Base-by-base conservation (phyloP, 495 filamentous ascomycete genomes). In the Hyphodiscus hymeniophilus region DNA sequence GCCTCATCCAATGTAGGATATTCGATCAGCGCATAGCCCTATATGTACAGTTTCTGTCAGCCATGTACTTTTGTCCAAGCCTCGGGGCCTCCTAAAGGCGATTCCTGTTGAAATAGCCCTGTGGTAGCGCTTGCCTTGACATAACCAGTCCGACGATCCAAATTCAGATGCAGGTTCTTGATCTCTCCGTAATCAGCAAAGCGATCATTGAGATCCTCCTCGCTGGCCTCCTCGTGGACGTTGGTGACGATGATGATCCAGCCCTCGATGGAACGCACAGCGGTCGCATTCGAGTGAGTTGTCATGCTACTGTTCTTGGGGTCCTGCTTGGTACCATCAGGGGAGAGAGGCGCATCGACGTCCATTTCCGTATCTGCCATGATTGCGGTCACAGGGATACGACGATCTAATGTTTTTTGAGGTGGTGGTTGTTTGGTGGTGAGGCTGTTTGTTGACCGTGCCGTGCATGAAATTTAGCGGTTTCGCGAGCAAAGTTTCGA, bases 181-280 rank as follows among this genome's bases (percentile, higher is more conserved):
- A 99, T 95, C 67, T 95, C 89, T 50, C 94, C 94, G 62, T 81
- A 95, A 58, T 99, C 94, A 42, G 84, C 88, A 66, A 99, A 99
- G 56, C 86, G 74, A 62, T 99, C 94, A 45, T 84, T 89, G 23
- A 99, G 66, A 52, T 95, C 89, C 67, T 99, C 94, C 69, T 99
- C 94, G 58, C 82, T 87, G 15, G 94, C 88, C 67, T 99, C 94
- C 63, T 97, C 94, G 65, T 99, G 92, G 33, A 97, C 88, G 64
- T 97, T 96, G 16, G 90, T 95, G 50, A 84, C 89, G 48, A 96
- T 83, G 54, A 99, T 75, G 66, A 99, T 97, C 94, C 94, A 99
- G 55, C 94, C 94, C 65, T 99, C 94, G 63, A 99, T 96, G 52
- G 87, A 94, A 64, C 94, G 88, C 43, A 99, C 94, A 12, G 91